These are phyloP conservation scores for Cicer pinnatifidum DNA, from an alignment of 306 rosid species.

Conservation along the genomic window DNA sequence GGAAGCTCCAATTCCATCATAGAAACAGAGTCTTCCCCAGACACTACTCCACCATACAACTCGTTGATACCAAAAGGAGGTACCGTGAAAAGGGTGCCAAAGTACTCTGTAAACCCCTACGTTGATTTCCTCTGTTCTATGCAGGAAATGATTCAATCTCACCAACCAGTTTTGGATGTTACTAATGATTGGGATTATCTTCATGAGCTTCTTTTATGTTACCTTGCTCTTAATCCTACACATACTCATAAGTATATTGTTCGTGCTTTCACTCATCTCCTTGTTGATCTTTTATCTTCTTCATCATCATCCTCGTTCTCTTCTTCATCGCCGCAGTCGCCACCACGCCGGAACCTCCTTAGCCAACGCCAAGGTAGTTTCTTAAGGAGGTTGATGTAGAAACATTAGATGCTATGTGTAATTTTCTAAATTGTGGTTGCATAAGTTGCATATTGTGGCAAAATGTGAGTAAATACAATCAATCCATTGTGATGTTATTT, in stretches of 20 bases:
- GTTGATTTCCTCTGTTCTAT: conserved; percentile 74
- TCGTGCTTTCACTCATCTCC: conserved; percentile 82
- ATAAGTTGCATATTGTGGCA: too few species aligned
- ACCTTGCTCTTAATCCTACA: conserved; percentile 72
- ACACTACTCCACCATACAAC: conserved; percentile 40
- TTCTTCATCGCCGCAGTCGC: neutral
- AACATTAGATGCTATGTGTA: neutral
- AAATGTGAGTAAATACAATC: too few species aligned
- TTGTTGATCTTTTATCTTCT: conserved; percentile 52
- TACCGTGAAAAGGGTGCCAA: conserved; percentile 53
- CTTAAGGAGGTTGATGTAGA: conserved; percentile 39
- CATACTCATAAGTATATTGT: conserved; percentile 75
- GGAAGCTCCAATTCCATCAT: conserved; percentile 85
- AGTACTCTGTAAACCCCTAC: conserved; percentile 73
- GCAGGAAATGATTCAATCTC: conserved; percentile 83
- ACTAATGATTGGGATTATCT: conserved; percentile 68
- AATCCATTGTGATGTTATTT: too few species aligned
- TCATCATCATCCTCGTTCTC: conserved; percentile 38
- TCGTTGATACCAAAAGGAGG: conserved; percentile 44
- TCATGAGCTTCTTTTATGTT: conserved; percentile 79
- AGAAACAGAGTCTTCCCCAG: conserved; percentile 57
- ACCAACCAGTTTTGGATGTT: conserved; percentile 48
- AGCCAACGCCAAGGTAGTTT: conserved; percentile 42
- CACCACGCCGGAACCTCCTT: conserved; percentile 34
- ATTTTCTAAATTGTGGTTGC: neutral